Conservation (phyloP, 1,139 yeast genomes). For the Scheffersomyces stambukii region DNA sequence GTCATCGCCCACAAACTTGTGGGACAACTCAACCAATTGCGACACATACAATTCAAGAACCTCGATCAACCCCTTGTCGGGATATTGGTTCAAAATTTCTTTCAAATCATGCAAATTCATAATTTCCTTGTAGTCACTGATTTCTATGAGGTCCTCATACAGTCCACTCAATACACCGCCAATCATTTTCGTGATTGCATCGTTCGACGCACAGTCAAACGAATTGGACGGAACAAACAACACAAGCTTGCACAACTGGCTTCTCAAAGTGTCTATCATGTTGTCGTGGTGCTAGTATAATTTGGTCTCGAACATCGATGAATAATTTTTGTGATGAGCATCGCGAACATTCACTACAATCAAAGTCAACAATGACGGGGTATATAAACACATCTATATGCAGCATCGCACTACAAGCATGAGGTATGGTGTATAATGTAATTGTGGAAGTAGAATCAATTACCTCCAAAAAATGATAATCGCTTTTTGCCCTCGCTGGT, state of each 20-base stretch:
- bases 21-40: conserved; percentile 11
- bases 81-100: conserved; percentile 15
- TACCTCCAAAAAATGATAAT: conserved; percentile 27
- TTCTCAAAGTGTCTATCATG: conserved; percentile 7
- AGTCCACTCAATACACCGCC: conserved; percentile 7
- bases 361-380: too few species aligned
- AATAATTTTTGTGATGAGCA: not conserved
- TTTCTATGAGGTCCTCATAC: conserved; percentile 6
- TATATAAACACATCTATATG: too few species aligned
- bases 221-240: conserved; percentile 10
- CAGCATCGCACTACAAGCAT: too few species aligned
- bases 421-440: too few species aligned
- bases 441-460: too few species aligned
- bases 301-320: too few species aligned
- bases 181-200: conserved; percentile 3
- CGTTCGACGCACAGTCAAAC: conserved; percentile 4
- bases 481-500: conserved; percentile 25
- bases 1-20: conserved; percentile 7
- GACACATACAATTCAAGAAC: conserved; percentile 20
- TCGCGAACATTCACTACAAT: too few species aligned
- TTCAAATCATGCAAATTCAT: conserved; percentile 9
- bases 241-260: conserved; percentile 10
- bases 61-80: conserved; percentile 14
- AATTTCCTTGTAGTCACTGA: conserved; percentile 10
- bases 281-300: too few species aligned